Percentiles rank a stretch among this genome's conserved stretches.
phyloP scores from a whole-genome alignment of 495 filamentous ascomycete species.

The Viridothelium virens region DNA sequence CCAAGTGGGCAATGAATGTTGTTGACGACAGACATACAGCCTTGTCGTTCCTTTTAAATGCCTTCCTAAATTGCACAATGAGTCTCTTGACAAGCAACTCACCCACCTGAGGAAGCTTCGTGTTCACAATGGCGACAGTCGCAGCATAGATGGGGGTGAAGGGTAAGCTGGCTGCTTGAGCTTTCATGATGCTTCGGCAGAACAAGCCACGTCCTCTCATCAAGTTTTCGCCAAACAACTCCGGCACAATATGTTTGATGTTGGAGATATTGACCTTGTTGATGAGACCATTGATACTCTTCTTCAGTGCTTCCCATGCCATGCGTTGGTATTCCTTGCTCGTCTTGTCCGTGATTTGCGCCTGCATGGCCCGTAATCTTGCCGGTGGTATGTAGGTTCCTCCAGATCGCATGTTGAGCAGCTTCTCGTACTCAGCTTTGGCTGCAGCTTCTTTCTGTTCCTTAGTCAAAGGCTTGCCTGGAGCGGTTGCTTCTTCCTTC shows the following conservation, averaged over 20 bases:
- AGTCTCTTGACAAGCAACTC: constrained; percentile 82
- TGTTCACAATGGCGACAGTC: constrained; percentile 94
- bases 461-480: constrained; percentile 59
- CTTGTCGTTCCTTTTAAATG: constrained; percentile 95
- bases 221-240: constrained; percentile 90
- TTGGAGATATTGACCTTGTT: constrained; percentile 98
- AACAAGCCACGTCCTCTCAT: constrained; percentile 85
- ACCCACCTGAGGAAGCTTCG: constrained; percentile 88
- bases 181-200: constrained; percentile 94
- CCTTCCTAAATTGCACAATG: constrained; percentile 88
- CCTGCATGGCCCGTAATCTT: constrained; percentile 80
- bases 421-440: constrained; percentile 85
- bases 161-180: constrained; percentile 89
- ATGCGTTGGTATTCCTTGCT: constrained; percentile 98
- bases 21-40: constrained; percentile 83
- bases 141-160: constrained; percentile 94
- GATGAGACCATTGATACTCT: constrained; percentile 95
- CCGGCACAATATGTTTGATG: constrained; percentile 93
- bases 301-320: constrained; percentile 98
- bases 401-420: constrained; percentile 82
- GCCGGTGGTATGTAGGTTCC: constrained; percentile 95
- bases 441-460: constrained; percentile 76
- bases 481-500: constrained; percentile 45
- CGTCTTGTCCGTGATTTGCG: constrained; percentile 90
- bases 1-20: constrained; percentile 88